These are phyloP conservation scores for Plantago elongata DNA, from an alignment of 257 asterid species.

Conservation along the genomic window DNA sequence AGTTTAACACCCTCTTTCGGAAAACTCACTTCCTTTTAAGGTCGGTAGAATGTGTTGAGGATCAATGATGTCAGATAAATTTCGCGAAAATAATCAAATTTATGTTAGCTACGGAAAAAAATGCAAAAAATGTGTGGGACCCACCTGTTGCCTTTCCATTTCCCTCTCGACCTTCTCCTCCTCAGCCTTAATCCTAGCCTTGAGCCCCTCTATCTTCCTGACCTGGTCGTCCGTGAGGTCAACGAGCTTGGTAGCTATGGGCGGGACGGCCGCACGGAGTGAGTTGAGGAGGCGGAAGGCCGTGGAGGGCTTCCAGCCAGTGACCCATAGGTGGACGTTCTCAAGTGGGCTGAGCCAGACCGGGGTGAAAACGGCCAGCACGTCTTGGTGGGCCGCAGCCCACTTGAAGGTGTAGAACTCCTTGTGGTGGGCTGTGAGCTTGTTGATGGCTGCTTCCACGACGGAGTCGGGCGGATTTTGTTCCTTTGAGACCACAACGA, in stretches of 20 bases:
- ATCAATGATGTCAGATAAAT: no score
- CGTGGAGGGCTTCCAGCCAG: slow-evolving; percentile 73
- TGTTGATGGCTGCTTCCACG: slow-evolving; percentile 24
- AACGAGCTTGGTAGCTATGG: background rate
- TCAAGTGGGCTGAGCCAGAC: slow-evolving; percentile 61
- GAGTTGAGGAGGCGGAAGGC: slow-evolving; percentile 41
- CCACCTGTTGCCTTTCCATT: slow-evolving; percentile 73
- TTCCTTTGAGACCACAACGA: slow-evolving; percentile 5
- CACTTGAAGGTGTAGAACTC: slow-evolving; percentile 55
- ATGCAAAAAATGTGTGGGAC: background rate
- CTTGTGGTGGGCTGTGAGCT: slow-evolving; percentile 60
- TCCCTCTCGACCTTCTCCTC: slow-evolving; percentile 67
- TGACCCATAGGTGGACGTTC: slow-evolving; percentile 45
- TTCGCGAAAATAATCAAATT: no score
- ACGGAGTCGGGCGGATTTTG: background rate
- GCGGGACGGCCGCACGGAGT: slow-evolving; percentile 6
- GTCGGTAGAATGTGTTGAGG: no score
- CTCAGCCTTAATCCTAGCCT: slow-evolving; percentile 36
- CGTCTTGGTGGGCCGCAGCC: slow-evolving; percentile 57
- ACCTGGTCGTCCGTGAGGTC: slow-evolving; percentile 14
- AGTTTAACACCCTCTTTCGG: no score
- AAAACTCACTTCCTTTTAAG: no score
- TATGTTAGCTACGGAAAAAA: no score
- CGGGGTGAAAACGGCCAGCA: slow-evolving; percentile 42
- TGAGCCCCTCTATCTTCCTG: slow-evolving; percentile 34